phyloP scores from a whole-genome alignment of 305 asterid genomes.

The Rubia tinctorum region DNA sequence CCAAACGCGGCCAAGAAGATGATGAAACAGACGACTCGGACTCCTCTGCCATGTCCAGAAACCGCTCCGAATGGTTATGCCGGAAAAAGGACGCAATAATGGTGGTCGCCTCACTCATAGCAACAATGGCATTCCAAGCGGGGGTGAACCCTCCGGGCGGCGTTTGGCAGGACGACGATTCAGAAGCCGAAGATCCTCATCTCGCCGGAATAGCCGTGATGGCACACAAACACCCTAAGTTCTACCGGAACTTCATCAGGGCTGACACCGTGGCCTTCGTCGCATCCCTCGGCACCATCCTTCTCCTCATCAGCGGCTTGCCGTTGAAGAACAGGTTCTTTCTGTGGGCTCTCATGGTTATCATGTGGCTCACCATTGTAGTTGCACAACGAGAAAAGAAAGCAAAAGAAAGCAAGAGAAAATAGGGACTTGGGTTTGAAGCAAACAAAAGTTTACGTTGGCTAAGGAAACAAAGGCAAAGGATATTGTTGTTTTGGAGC shows the following conservation, averaged over 20 bases:
- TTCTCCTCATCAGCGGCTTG: conserved; percentile 53
- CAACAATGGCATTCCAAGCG: too few relatives aligned
- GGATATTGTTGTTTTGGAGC: too few relatives aligned
- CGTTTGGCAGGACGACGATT: too few relatives aligned
- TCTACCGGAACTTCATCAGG: conserved; percentile 29
- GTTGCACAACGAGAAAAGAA: too few relatives aligned
- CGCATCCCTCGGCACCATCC: conserved; percentile 50
- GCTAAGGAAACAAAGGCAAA: too few relatives aligned
- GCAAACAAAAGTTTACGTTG: too few relatives aligned
- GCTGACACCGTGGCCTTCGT: conserved; percentile 41
- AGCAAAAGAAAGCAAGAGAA: too few relatives aligned
- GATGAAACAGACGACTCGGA: too few relatives aligned
- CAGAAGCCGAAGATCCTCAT: conserved; percentile 23
- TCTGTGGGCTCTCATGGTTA: conserved; percentile 52
- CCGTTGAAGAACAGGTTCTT: conserved; percentile 40
- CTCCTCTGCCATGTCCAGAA: not conserved
- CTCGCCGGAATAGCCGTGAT: conserved; percentile 39
- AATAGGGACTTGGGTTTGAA: too few relatives aligned
- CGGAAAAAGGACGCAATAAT: conserved; percentile 30
- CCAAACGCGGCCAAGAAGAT: not conserved
- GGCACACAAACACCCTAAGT: conserved; percentile 24
- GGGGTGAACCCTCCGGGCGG: too few relatives aligned
- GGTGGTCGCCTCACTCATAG: conserved; percentile 44
- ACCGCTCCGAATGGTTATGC: conserved; percentile 26
- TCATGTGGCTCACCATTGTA: conserved; percentile 64